Evolutionary conservation across 495 filamentous ascomycete species (phyloP).

Genomic region (Talaromyces adpressus): DNA sequence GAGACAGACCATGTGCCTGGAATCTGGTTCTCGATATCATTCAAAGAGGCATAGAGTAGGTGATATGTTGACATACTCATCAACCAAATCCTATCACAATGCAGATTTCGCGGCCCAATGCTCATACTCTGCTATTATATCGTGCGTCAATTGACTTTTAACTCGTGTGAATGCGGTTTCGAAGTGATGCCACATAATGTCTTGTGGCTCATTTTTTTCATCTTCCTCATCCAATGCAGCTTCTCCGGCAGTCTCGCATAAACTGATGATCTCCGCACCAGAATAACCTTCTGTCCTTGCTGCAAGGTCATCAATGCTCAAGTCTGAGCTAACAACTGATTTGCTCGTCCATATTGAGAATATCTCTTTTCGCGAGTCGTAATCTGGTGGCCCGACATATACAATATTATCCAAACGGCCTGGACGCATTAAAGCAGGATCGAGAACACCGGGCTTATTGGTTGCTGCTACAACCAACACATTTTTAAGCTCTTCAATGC

Average conservation of each 20-base stretch:
- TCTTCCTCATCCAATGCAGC: slow-evolving; percentile 51
- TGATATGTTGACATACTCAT: not conserved
- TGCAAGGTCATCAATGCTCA: slow-evolving; percentile 62
- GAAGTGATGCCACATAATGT: slow-evolving; percentile 57
- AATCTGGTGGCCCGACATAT: slow-evolving; percentile 80
- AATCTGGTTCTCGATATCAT: not conserved
- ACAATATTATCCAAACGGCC: slow-evolving; percentile 86
- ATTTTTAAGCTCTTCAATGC: slow-evolving; percentile 75
- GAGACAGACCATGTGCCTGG: not conserved
- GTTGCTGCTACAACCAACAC: slow-evolving; percentile 93
- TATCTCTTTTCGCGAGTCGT: slow-evolving; percentile 70
- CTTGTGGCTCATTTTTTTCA: slow-evolving; percentile 34
- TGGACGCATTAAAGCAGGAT: slow-evolving; percentile 80
- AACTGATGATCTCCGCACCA: slow-evolving; percentile 79
- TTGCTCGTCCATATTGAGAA: slow-evolving; percentile 56
- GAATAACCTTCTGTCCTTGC: slow-evolving; percentile 70
- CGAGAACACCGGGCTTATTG: slow-evolving; percentile 80
- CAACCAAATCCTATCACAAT: slow-evolving; percentile 12
- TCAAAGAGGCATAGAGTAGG: not conserved
- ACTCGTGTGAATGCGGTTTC: slow-evolving; percentile 53
- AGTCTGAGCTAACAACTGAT: slow-evolving; percentile 54
- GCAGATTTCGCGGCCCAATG: slow-evolving; percentile 44
- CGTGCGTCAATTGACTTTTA: slow-evolving; percentile 59
- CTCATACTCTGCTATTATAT: slow-evolving; percentile 60
- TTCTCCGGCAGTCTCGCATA: slow-evolving; percentile 64